These are phyloP conservation scores for Epithemia pelagica DNA, from an alignment of 108 stramenopile species.

Conservation along the genomic window DNA sequence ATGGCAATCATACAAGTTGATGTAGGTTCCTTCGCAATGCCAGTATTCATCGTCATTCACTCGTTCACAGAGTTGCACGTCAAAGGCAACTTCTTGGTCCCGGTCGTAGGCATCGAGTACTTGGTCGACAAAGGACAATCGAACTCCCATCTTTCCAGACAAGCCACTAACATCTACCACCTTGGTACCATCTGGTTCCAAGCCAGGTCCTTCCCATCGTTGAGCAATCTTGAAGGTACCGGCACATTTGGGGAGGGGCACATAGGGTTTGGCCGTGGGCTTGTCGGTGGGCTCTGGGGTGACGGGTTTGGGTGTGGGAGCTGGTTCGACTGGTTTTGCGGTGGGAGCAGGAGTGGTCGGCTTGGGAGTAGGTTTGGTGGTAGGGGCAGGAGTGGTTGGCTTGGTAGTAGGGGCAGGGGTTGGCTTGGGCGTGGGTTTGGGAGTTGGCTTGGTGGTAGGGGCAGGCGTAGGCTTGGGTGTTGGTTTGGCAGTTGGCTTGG, in stretches of 20 bases:
- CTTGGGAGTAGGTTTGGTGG: neutral
- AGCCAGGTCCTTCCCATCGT: neutral
- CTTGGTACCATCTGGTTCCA: neutral
- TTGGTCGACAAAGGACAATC: neutral
- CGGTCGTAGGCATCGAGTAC: neutral
- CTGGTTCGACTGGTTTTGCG: neutral
- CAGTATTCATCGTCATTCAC: neutral
- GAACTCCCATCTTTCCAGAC: neutral
- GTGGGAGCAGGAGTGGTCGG: neutral
- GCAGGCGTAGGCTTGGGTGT: neutral
- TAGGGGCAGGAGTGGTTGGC: neutral
- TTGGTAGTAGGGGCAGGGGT: neutral
- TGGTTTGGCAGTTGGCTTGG: neutral
- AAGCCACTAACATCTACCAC: neutral
- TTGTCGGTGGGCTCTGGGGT: neutral
- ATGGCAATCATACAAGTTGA: neutral
- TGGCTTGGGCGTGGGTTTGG: neutral
- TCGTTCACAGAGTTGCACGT: neutral
- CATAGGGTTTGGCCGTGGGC: neutral
- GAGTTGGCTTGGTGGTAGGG: neutral
- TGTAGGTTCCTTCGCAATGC: neutral
- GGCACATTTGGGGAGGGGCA: neutral
- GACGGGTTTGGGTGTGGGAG: neutral
- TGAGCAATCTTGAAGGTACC: neutral
- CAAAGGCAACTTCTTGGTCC: neutral